Percentiles rank a stretch among this genome's conserved stretches.
phyloP scores from a whole-genome alignment of 75 land plant genomes.

The Pinus taeda region DNA sequence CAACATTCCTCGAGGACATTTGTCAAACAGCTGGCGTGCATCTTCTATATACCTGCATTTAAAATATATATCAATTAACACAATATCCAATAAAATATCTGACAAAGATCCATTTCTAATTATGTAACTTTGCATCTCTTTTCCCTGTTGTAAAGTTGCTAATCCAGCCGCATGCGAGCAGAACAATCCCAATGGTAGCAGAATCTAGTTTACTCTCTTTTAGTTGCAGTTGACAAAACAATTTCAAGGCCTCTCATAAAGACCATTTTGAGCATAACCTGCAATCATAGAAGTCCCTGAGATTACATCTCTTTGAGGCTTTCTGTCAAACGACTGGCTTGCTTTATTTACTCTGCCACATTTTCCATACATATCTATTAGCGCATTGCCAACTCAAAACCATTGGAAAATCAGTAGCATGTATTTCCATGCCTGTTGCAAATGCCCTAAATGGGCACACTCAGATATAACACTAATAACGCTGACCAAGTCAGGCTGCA shows the following conservation, averaged over 20 bases:
- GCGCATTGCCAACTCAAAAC: not conserved
- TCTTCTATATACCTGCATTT: conserved; percentile 17
- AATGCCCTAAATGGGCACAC: too few relatives aligned
- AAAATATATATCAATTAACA: conserved; percentile 38
- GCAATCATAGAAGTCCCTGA: conserved; percentile 9
- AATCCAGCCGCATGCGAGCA: conserved; percentile 14
- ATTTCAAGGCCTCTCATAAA: not conserved
- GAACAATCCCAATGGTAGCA: conserved; percentile 3
- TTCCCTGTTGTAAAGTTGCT: conserved; percentile 16
- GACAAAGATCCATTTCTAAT: conserved; percentile 15
- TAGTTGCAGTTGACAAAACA: not conserved
- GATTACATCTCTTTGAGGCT: conserved; percentile 1
- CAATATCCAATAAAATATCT: conserved; percentile 30
- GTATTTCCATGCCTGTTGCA: too few relatives aligned
- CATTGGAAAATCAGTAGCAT: not conserved
- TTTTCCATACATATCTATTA: not conserved
- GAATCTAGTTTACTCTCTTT: not conserved
- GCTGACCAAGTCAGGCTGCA: too few relatives aligned
- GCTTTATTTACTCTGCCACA: not conserved
- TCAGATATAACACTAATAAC: too few relatives aligned
- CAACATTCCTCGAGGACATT: conserved; percentile 29
- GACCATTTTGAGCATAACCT: not conserved
- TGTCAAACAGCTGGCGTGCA: conserved; percentile 36
- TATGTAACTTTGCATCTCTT: conserved; percentile 28
- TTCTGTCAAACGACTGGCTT: not conserved